Evolutionary conservation across 192 early-diverging fungal species (phyloP).

Genomic region (Lobosporangium transversale): DNA sequence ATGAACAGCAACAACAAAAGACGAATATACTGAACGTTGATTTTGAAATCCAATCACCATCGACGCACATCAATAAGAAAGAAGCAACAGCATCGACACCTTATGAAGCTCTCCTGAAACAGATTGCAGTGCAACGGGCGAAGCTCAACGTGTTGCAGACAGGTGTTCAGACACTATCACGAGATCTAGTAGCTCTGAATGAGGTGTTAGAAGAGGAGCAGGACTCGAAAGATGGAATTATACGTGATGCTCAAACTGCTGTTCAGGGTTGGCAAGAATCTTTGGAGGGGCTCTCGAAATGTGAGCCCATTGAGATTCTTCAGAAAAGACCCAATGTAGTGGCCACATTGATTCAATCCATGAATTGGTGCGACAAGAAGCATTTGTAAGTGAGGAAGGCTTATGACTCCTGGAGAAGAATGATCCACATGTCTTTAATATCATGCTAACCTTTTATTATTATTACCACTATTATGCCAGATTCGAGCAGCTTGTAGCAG

Average conservation of each 20-base stretch:
- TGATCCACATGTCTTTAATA: too few species aligned
- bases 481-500: constrained; percentile 19
- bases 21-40: too few species aligned
- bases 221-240: background rate
- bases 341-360: constrained; percentile 22
- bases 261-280: constrained; percentile 23
- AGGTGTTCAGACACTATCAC: constrained; percentile 14
- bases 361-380: constrained; percentile 37
- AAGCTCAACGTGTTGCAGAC: constrained; percentile 5
- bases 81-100: background rate
- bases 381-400: constrained; percentile 26
- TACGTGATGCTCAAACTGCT: constrained; percentile 8
- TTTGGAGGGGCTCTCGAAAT: constrained; percentile 23
- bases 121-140: constrained; percentile 20
- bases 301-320: constrained; percentile 25
- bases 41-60: too few species aligned
- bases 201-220: constrained; percentile 20
- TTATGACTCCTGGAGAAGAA: too few species aligned
- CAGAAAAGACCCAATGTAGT: constrained; percentile 17
- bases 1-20: too few species aligned
- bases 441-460: too few species aligned
- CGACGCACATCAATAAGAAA: too few species aligned
- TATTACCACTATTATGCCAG: too few species aligned
- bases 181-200: constrained; percentile 10
- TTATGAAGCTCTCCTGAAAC: constrained; percentile 25